A percentile compares a stretch with the other conserved stretches of the same genome.
These are phyloP conservation scores for Crataegus laevigata DNA, from an alignment of 306 rosid genomes.

Conservation along the genomic window DNA sequence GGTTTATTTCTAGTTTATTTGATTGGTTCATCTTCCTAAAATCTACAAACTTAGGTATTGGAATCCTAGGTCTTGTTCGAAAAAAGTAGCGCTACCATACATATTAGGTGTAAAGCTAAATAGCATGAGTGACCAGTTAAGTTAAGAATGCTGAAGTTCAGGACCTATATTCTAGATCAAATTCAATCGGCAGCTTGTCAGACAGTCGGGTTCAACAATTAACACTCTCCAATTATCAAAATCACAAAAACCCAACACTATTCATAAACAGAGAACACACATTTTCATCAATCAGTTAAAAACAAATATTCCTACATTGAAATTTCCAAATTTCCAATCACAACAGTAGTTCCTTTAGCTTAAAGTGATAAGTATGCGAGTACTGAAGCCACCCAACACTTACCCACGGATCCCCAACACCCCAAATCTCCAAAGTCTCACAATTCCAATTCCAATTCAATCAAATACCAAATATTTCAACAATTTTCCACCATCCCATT, in stretches of 20 bases:
- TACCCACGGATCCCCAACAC: neutral
- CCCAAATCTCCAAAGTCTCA: neutral
- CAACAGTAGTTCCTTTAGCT: neutral
- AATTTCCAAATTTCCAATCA: neutral
- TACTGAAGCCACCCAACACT: neutral
- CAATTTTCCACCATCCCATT: neutral
- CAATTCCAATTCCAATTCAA: conserved; percentile 3
- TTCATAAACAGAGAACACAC: neutral
- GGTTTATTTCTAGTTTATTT: neutral
- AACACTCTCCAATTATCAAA: neutral
- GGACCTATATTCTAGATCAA: neutral
- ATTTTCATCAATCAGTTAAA: neutral
- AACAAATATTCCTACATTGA: neutral
- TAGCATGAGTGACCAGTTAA: neutral
- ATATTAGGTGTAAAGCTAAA: neutral
- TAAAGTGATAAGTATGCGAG: neutral
- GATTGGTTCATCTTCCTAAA: neutral
- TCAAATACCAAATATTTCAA: neutral
- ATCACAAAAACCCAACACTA: neutral
- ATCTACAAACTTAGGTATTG: neutral
- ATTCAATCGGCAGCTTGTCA: neutral
- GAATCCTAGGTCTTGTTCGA: too few relatives aligned
- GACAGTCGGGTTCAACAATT: neutral
- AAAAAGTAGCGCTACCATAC: too few relatives aligned
- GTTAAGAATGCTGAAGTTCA: neutral